These are phyloP conservation scores for Solanum rostratum DNA, from an alignment of 257 asterid species.

Conservation along the genomic window DNA sequence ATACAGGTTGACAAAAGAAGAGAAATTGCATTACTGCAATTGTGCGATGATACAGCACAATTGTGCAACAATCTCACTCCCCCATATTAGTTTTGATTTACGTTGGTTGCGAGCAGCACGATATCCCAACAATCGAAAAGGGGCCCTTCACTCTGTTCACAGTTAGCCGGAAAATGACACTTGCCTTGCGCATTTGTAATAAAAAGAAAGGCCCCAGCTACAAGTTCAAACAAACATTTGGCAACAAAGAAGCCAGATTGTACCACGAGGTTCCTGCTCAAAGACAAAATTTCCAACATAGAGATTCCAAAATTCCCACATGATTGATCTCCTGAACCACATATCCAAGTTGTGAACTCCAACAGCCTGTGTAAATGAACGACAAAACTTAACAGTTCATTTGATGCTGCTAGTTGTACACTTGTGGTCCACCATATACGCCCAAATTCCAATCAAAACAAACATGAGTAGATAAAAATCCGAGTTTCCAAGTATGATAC, in stretches of 20 bases:
- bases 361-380: not conserved
- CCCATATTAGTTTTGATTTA: not conserved
- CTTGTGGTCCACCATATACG: not conserved
- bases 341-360: not conserved
- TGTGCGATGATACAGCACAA: not conserved
- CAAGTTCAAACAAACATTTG: not conserved
- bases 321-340: not conserved
- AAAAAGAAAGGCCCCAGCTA: not conserved
- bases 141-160: not conserved
- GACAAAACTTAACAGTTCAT: not conserved
- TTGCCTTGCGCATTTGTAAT: not conserved
- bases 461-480: not conserved
- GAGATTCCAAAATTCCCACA: not conserved
- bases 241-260: not conserved
- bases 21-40: not conserved
- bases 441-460: not conserved
- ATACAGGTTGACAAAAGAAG: not conserved
- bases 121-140: not conserved
- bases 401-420: not conserved
- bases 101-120: not conserved
- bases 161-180: not conserved
- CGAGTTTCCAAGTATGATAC: not conserved
- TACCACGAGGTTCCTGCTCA: not conserved
- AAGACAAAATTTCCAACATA: not conserved
- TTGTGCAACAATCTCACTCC: not conserved